Evolutionary conservation across 1,139 yeast species (phyloP).

Genomic region (Suhomyces anneliseae): DNA sequence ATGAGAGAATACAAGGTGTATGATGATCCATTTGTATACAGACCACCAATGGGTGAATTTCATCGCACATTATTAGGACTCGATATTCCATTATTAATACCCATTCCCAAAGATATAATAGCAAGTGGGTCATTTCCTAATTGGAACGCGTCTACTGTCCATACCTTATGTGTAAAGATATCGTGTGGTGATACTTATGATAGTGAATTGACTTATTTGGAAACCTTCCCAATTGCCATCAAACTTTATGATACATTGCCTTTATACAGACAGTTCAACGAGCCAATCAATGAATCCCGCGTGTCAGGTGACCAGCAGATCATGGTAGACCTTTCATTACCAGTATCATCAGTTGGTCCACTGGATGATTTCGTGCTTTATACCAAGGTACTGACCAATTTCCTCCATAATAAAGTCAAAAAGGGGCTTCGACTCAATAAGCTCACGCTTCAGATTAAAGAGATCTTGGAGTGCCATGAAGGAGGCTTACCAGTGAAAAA

Average conservation of each 20-base stretch:
- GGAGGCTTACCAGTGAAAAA: conserved; percentile 46
- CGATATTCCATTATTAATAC: conserved; percentile 60
- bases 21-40: conserved; percentile 37
- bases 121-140: conserved; percentile 42
- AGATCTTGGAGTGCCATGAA: conserved; percentile 48
- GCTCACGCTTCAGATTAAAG: conserved; percentile 51
- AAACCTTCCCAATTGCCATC: conserved; percentile 47
- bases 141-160: conserved; percentile 45
- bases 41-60: conserved; percentile 40
- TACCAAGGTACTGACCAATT: conserved; percentile 40
- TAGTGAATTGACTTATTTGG: conserved; percentile 32
- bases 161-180: conserved; percentile 36
- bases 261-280: conserved; percentile 52
- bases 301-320: conserved; percentile 45
- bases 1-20: conserved; percentile 35
- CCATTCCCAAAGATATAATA: conserved; percentile 54
- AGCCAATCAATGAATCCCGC: conserved; percentile 43
- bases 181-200: conserved; percentile 34
- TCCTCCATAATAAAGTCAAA: conserved; percentile 32
- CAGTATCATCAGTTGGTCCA: conserved; percentile 53
- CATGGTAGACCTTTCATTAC: conserved; percentile 42
- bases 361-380: conserved; percentile 42
- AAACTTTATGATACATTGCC: conserved; percentile 55
- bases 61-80: conserved; percentile 47
- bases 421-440: conserved; percentile 45